phyloP scores from a whole-genome alignment of 371 early-diverging fungal genomes.

The Umbelopsis sp. region DNA sequence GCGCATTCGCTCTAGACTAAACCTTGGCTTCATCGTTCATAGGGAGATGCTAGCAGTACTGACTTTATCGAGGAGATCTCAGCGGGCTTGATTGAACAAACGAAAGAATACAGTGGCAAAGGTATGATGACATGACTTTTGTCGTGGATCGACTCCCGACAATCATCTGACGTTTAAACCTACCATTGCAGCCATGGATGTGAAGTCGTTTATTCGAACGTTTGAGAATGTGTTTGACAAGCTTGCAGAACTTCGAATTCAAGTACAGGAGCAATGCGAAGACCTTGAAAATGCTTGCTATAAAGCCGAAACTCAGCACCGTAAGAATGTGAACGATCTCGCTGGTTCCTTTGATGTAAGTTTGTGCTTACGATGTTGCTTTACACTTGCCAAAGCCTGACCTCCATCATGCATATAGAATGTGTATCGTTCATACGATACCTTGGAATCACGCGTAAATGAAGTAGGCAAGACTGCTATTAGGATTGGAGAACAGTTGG shows the following conservation, averaged over 20 bases:
- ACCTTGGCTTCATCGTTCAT: neutral
- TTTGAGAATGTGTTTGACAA: slow-evolving; percentile 88
- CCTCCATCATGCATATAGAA: slow-evolving; percentile 52
- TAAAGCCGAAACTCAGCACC: slow-evolving; percentile 74
- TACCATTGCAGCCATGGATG: slow-evolving; percentile 53
- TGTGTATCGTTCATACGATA: slow-evolving; percentile 80
- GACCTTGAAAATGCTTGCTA: slow-evolving; percentile 81
- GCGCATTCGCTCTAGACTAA: neutral
- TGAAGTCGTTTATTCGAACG: slow-evolving; percentile 87
- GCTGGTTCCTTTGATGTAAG: slow-evolving; percentile 73
- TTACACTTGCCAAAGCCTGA: neutral
- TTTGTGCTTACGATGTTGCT: neutral
- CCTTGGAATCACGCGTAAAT: slow-evolving; percentile 83
- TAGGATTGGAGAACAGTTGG: slow-evolving; percentile 95
- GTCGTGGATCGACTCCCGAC: neutral
- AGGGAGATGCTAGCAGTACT: slow-evolving; percentile 58
- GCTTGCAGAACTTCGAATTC: slow-evolving; percentile 71
- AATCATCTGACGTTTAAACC: too few species aligned
- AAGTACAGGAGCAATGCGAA: slow-evolving; percentile 80
- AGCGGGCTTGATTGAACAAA: slow-evolving; percentile 37
- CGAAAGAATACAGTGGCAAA: slow-evolving; percentile 30
- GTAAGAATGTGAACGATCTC: slow-evolving; percentile 74
- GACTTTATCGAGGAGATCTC: slow-evolving; percentile 66
- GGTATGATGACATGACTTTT: slow-evolving; percentile 22
- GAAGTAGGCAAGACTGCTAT: slow-evolving; percentile 96